A percentile compares a stretch with the other conserved stretches of the same genome.
phyloP scores from a whole-genome alignment of 495 filamentous ascomycete species.

The Astrothelium macrocarpum region DNA sequence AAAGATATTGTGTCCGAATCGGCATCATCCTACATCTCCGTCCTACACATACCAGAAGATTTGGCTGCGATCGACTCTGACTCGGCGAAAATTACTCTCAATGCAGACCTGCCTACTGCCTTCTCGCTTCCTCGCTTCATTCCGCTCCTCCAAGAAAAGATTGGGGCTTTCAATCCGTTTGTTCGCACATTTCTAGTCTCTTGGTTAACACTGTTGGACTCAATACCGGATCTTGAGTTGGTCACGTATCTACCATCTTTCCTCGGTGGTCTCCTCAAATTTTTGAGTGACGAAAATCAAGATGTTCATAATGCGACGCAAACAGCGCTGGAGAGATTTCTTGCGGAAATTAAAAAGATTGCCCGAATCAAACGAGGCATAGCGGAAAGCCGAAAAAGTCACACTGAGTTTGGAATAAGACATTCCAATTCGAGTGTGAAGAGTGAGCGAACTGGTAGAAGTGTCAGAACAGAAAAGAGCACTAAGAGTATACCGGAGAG shows the following conservation, averaged over 20 bases:
- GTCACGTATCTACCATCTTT: conserved; percentile 90
- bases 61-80: conserved; percentile 42
- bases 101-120: conserved; percentile 56
- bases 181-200: conserved; percentile 91
- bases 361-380: conserved; percentile 86
- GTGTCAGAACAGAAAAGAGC: conserved; percentile 2
- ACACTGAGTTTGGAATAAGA: conserved; percentile 56
- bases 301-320: conserved; percentile 93
- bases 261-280: conserved; percentile 79
- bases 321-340: conserved; percentile 79
- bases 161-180: conserved; percentile 87
- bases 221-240: conserved; percentile 92
- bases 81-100: conserved; percentile 34
- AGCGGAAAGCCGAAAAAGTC: conserved; percentile 66
- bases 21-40: conserved; percentile 86
- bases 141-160: conserved; percentile 83
- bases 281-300: conserved; percentile 79
- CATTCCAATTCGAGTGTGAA: conserved; percentile 51
- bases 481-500: conserved; percentile 15
- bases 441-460: conserved; percentile 24
- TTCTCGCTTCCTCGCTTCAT: conserved; percentile 91
- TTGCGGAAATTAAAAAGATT: conserved; percentile 90
- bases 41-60: conserved; percentile 53
- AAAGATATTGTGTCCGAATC: conserved; percentile 98
- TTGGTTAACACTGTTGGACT: conserved; percentile 92